Evolutionary conservation across 768 basidiomycete genomes (phyloP), one percentile per base, ranked within the genome.

Genomic region (Tricholoma bakamatsutake): DNA sequence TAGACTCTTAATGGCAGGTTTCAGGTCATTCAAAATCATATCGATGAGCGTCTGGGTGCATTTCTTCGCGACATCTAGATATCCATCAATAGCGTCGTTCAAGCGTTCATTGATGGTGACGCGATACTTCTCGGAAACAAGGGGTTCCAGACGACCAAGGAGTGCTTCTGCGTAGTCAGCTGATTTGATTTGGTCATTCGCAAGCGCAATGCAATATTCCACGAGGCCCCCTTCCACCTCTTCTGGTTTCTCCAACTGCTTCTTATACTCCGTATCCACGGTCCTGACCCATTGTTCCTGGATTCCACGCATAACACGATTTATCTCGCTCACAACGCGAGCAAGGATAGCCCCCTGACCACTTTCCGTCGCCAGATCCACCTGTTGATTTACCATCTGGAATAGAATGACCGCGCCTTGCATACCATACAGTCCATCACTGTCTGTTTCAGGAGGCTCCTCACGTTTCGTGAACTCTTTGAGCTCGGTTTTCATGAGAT

Each of bases 321-420:
- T 88, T 59, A 82, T 80, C 69, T 98, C 97, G 57, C 84, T 82
- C 39, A 98, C 84, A 54, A 97, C 94, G 8, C 89, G 85, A 15
- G 93, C 85, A 33, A 99, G 81, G 58, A 98, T 96, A 1, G 88
- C 84, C 33, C 93, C 94, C 68, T 98, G 97, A 5, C 92, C 91
- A 62, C 94, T 98, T 69, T 98, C 97, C 59, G 89, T 87, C 8
- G 95, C 95, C 13, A 93, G 80, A 65, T 98, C 96, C 56, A 93
- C 81, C 70, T 98, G 96, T 70, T 96, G 93, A 70, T 95, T 98
- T 62, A 98, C 88, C 88, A 98, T 94, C 72, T 97, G 91, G 80
- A 98, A 98, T 58, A 99, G 77, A 64, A 98, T 97, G 51, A 96
- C 84, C 15, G 95, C 88, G 42, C 95, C 90, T 66, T 97, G 90